Percentiles rank a stretch among this genome's conserved stretches.
These are phyloP conservation scores for Barbarea vulgaris DNA, from an alignment of 345 rosid species.

Conservation along the genomic window DNA sequence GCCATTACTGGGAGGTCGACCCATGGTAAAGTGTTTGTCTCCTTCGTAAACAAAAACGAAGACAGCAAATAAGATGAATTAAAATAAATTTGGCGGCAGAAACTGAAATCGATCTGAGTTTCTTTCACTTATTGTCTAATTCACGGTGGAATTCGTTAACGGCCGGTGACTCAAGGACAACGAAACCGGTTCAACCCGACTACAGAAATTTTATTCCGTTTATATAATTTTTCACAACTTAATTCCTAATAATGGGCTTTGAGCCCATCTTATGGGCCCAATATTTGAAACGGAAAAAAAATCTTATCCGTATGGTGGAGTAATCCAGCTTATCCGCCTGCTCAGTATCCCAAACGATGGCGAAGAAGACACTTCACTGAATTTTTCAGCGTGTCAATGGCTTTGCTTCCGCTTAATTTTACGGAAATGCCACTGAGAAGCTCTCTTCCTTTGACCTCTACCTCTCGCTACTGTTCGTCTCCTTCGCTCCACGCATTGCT, in stretches of 20 bases:
- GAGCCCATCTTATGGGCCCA: conserved; percentile 23
- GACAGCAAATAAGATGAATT: not conserved
- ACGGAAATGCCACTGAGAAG: conserved; percentile 73
- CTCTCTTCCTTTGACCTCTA: conserved; percentile 55
- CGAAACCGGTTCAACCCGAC: conserved; percentile 26
- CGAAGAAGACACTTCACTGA: conserved; percentile 29
- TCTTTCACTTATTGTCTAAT: conserved; percentile 19
- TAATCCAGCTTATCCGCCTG: conserved; percentile 28
- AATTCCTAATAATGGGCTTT: not conserved
- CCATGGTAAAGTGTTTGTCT: conserved; percentile 49
- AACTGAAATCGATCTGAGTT: conserved; percentile 13
- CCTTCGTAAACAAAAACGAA: not conserved
- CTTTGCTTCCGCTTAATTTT: conserved; percentile 53
- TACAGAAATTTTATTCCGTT: not conserved
- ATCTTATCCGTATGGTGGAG: conserved; percentile 48
- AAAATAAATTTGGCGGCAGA: conserved; percentile 14
- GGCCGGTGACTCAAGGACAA: conserved; percentile 20
- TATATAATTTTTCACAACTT: not conserved
- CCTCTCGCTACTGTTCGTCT: conserved; percentile 42
- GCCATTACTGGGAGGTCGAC: conserved; percentile 96
- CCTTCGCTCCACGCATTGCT: conserved; percentile 46
- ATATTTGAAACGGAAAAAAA: not conserved
- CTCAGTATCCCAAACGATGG: conserved; percentile 41
- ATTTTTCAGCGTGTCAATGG: conserved; percentile 44
- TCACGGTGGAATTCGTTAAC: conserved; percentile 21